Evolutionary conservation across 1,284 basidiomycete genomes (phyloP).

Genomic region (Ganoderma sinense): DNA sequence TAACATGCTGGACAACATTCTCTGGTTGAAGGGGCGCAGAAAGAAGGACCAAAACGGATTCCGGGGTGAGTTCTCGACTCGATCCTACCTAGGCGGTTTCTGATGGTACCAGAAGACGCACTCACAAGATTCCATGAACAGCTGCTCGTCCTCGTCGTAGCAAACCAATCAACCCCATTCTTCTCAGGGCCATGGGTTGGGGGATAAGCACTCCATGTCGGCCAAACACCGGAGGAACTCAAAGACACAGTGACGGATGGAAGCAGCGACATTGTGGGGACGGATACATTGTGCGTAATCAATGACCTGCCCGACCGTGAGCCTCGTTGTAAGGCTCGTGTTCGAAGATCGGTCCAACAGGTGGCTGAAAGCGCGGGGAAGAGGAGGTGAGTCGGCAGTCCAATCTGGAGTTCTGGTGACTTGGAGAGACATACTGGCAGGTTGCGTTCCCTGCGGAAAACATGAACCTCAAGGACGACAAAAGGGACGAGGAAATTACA

Average conservation of each 20-base stretch:
- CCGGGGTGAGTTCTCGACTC: neutral
- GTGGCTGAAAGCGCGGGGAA: slow-evolving; percentile 47
- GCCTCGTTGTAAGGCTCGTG: slow-evolving; percentile 46
- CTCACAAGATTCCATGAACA: neutral
- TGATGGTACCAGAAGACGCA: neutral
- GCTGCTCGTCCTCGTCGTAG: neutral
- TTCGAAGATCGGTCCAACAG: slow-evolving; percentile 61
- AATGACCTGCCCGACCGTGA: slow-evolving; percentile 28
- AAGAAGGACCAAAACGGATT: neutral
- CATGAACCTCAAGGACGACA: slow-evolving; percentile 21
- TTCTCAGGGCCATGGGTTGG: neutral
- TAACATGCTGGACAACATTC: too few relatives aligned
- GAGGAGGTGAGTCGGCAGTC: slow-evolving; percentile 9
- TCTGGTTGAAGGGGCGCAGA: neutral
- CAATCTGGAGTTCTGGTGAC: neutral
- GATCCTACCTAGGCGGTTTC: neutral
- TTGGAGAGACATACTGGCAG: slow-evolving; percentile 60
- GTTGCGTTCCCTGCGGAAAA: slow-evolving; percentile 70
- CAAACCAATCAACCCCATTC: neutral
- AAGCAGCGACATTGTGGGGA: slow-evolving; percentile 8
- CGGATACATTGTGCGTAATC: slow-evolving; percentile 17
- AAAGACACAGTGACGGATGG: neutral
- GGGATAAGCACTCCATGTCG: neutral
- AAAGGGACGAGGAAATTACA: slow-evolving; percentile 40
- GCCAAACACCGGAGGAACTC: neutral